phyloP scores from a whole-genome alignment of 176 grass and related monocot species.

The Secale cereale region DNA sequence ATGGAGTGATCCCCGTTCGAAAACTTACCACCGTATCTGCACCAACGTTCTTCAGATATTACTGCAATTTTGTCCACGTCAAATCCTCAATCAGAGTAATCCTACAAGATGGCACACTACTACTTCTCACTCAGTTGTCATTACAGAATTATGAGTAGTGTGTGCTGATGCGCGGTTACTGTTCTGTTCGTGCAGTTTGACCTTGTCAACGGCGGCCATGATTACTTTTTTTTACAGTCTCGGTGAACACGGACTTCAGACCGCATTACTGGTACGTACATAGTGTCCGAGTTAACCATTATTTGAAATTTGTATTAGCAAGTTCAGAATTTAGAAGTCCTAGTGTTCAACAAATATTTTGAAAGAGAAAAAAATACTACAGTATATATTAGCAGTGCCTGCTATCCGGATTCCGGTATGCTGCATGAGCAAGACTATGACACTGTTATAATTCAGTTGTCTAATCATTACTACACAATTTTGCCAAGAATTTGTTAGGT shows the following conservation, averaged over 20 bases:
- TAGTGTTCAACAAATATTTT: not conserved
- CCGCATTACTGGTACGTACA: constrained; percentile 67
- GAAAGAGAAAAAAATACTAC: too few relatives aligned
- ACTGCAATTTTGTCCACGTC: not conserved
- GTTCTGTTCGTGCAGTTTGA: constrained; percentile 32
- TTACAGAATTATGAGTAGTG: not conserved
- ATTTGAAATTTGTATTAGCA: not conserved
- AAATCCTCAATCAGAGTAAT: not conserved
- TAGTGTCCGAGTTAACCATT: not conserved
- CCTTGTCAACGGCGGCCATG: constrained; percentile 57
- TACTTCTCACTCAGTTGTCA: not conserved
- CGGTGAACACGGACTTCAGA: constrained; percentile 72
- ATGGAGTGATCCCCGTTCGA: not conserved
- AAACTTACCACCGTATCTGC: not conserved
- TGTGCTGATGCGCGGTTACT: not conserved
- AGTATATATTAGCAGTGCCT: not conserved
- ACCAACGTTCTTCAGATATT: not conserved
- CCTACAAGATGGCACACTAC: not conserved
- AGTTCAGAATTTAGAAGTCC: not conserved
- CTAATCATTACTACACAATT: not conserved
- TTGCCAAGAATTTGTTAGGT: not conserved
- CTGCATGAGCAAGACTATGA: not conserved
- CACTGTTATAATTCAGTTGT: not conserved
- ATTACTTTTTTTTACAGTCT: constrained; percentile 79
- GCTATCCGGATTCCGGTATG: too few relatives aligned